Evolutionary conservation across 352 stramenopile genomes (phyloP).

Genomic region (Albugo candida): DNA sequence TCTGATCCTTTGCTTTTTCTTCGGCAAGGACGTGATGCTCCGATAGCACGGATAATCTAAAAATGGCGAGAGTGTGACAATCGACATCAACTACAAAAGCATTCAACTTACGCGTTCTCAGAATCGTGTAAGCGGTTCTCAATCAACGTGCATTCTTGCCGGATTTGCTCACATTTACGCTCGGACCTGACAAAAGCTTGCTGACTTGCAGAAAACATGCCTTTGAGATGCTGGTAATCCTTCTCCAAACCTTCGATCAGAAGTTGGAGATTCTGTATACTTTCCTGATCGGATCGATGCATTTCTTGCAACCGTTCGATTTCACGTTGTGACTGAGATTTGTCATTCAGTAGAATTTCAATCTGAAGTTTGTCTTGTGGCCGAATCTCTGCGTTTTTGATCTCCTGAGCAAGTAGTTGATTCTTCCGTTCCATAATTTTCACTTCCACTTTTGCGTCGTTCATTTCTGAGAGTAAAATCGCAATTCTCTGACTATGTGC

Average conservation of each 20-base stretch:
- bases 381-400: constrained; percentile 55
- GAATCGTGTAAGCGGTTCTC: neutral
- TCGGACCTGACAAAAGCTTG: constrained; percentile 60
- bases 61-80: neutral
- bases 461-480: constrained; percentile 15
- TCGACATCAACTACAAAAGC: neutral
- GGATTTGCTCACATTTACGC: constrained; percentile 43
- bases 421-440: constrained; percentile 45
- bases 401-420: constrained; percentile 40
- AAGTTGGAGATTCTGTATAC: constrained; percentile 39
- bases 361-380: constrained; percentile 66
- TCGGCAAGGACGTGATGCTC: constrained; percentile 67
- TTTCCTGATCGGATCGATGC: constrained; percentile 37
- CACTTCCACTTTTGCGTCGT: constrained; percentile 39
- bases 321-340: constrained; percentile 44
- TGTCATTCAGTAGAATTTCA: constrained; percentile 55
- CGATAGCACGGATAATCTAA: constrained; percentile 33
- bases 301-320: constrained; percentile 37
- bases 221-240: constrained; percentile 62
- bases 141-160: constrained; percentile 7
- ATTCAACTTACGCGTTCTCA: neutral
- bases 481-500: constrained; percentile 23
- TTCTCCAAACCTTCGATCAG: constrained; percentile 50
- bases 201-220: constrained; percentile 52
- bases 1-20: constrained; percentile 46